Percentiles rank a stretch among this genome's conserved stretches.
These are phyloP conservation scores for Talaromyces sp. DNA, from an alignment of 2,329 filamentous ascomycete genomes.

Conservation along the genomic window DNA sequence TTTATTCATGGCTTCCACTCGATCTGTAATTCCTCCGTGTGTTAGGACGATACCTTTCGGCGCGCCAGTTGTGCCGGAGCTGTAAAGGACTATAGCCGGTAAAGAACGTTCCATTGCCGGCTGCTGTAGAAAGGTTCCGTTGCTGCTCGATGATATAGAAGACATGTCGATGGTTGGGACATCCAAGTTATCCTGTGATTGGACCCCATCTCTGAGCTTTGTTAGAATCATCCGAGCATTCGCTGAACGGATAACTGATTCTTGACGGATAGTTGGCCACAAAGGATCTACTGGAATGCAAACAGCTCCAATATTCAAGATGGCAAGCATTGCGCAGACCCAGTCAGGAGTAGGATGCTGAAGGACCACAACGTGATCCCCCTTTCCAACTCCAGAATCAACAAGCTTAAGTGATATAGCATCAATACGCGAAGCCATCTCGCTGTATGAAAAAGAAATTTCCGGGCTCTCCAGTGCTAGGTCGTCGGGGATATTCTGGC, in stretches of 20 bases:
- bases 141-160: neutral
- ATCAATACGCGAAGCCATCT: neutral
- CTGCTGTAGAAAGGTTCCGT: neutral
- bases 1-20: neutral
- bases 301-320: conserved; percentile 42
- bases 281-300: neutral
- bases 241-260: neutral
- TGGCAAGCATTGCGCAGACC: conserved; percentile 40
- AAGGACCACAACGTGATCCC: neutral
- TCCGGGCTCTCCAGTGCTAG: neutral
- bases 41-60: neutral
- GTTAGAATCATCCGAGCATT: neutral
- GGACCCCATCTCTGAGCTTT: neutral
- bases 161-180: neutral
- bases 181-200: neutral
- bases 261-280: neutral
- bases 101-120: neutral
- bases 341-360: neutral
- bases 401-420: neutral
- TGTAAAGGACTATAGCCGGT: neutral
- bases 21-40: neutral
- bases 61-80: neutral
- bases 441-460: neutral
- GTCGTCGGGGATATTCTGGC: neutral
- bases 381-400: neutral